Percentiles rank a stretch among this genome's conserved stretches.
phyloP scores from a whole-genome alignment of 2,329 filamentous ascomycete species.

The Trichoderma harzianum region DNA sequence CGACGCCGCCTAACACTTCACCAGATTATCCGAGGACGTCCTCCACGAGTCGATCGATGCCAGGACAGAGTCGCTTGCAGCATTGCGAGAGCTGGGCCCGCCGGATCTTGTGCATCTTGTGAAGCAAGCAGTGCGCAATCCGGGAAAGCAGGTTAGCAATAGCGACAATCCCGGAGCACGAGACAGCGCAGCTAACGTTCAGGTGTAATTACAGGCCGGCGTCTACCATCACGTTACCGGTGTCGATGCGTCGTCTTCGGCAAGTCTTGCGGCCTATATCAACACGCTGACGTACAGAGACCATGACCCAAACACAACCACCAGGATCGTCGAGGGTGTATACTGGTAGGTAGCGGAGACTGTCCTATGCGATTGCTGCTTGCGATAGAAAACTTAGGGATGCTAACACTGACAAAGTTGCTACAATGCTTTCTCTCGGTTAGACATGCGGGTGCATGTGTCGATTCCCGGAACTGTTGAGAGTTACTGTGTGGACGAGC shows the following conservation, averaged over 20 bases:
- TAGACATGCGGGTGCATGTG: constrained; percentile 98
- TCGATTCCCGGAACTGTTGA: constrained; percentile 95
- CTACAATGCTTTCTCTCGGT: constrained; percentile 97
- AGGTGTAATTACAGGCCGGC: constrained; percentile 58
- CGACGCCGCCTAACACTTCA: constrained; percentile 23
- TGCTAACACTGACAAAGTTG: constrained; percentile 49
- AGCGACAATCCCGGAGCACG: neutral
- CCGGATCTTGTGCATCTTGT: constrained; percentile 94
- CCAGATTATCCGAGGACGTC: constrained; percentile 88
- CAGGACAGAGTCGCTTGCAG: constrained; percentile 81
- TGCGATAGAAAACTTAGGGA: constrained; percentile 7
- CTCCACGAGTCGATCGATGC: constrained; percentile 88
- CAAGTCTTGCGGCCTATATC: constrained; percentile 95
- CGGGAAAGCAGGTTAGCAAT: constrained; percentile 51
- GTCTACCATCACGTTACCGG: constrained; percentile 98
- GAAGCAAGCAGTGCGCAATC: constrained; percentile 63
- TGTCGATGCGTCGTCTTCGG: constrained; percentile 94
- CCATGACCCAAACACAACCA: constrained; percentile 63
- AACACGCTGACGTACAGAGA: constrained; percentile 94
- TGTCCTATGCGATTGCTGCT: neutral
- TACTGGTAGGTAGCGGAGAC: constrained; percentile 68
- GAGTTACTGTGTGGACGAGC: constrained; percentile 95
- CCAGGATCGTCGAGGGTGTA: constrained; percentile 89
- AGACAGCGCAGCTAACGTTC: neutral
- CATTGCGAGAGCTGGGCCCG: constrained; percentile 87